Evolutionary conservation across 108 stramenopile genomes (phyloP).

Genomic region (Nitzschia inconspicua): DNA sequence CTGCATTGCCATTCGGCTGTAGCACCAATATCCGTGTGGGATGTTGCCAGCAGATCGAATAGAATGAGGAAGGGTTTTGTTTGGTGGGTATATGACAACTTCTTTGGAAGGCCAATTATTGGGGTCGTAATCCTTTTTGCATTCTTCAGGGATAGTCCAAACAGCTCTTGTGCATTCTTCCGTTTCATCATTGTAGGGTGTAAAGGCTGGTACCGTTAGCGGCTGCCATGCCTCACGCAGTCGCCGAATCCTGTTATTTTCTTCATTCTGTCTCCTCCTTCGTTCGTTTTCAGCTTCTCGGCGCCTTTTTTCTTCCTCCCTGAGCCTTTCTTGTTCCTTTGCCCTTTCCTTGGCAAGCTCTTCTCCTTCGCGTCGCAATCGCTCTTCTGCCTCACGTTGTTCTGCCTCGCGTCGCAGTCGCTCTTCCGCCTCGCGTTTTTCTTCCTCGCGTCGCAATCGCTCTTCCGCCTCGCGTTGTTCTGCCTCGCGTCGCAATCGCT

Average conservation of each 20-base stretch:
- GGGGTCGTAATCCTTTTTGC: too few relatives aligned
- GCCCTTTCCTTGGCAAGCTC: not conserved
- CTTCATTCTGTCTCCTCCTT: not conserved
- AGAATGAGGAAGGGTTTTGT: too few relatives aligned
- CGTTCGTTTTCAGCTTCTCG: too few relatives aligned
- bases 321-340: not conserved
- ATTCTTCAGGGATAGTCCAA: not conserved
- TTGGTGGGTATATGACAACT: too few relatives aligned
- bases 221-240: slow-evolving; percentile 3
- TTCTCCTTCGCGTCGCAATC: not conserved
- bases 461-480: too few relatives aligned
- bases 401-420: too few relatives aligned
- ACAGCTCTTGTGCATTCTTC: not conserved
- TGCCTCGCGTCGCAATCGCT: too few relatives aligned
- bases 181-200: slow-evolving; percentile 1
- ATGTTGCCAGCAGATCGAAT: too few relatives aligned
- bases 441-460: not conserved
- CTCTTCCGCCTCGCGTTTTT: not conserved
- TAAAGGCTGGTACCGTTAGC: slow-evolving; percentile 3
- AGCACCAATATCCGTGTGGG: too few relatives aligned
- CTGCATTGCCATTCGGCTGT: too few relatives aligned
- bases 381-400: not conserved
- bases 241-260: not conserved
- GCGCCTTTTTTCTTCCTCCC: slow-evolving; percentile 3
- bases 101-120: too few relatives aligned